Base-by-base conservation (phyloP, 2,329 filamentous ascomycete genomes). In the Calonectria pseudoreteaudii region DNA sequence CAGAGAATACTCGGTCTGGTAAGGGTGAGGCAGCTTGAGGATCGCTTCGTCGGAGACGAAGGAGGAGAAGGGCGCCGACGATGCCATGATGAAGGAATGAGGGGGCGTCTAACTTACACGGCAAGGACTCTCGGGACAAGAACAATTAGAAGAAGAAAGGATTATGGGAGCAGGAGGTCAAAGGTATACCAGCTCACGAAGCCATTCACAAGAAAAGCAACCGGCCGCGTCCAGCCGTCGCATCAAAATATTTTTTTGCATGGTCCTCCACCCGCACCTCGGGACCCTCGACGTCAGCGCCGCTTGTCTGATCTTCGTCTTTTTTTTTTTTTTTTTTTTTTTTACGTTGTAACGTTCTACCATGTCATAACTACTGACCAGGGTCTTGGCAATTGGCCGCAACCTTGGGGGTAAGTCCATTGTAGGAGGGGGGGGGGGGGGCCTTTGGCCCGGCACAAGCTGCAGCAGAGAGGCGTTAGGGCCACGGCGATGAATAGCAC, bases 21-120 rank as follows among this genome's bases (percentile, higher is more conserved):
- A 89, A 2, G 88, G 88, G 76, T 89, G 86, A 69, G 88, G 88
- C 44, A 89, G 87, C 83, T 86, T 87, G 77, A 89, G 79, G 70
- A 88, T 78, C 28, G 83, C 84, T 77, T 88, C 85, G 70, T 83
- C 80, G 30, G 81, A 74, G 67, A 77, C 66, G 62, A 79, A 58
- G 53, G 77, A 72, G 20, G 78, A 78, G 53, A 81, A 79, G n/a
- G 76, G 58, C 10, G 67, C 30, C 49, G 72, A 62, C 31, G 75
- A 70, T 47, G 77, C 71, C 79, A 80, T 80, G 70, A 50, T 70
- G 60, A 34, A 9, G 14, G 49, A 56, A 68, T 65, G 47, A 53
- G 23, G 26, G n/a, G 26, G n/a, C 26, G 44, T 66, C 64, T 66
- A 38, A 47, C 28, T 49, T 34, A 30, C 50, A 68, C 56, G 28